phyloP scores from a whole-genome alignment of 805 yeast genomes.

The Myxozyma geophila region DNA sequence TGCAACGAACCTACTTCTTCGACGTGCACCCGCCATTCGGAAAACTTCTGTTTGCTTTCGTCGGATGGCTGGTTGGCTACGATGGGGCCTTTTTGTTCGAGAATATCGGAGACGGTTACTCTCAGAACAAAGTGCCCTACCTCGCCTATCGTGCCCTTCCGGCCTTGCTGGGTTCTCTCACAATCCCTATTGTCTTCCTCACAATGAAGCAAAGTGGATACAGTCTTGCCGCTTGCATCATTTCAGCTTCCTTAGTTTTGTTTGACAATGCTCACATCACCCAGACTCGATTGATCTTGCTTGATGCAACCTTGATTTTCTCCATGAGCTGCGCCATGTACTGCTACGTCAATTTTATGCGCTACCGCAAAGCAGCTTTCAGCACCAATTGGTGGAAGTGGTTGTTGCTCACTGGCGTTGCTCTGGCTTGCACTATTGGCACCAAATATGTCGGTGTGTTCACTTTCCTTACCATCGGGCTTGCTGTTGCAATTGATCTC shows the following conservation, averaged over 20 bases:
- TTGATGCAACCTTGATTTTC: slow-evolving; percentile 86
- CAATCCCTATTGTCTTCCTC: slow-evolving; percentile 80
- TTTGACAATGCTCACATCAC: slow-evolving; percentile 89
- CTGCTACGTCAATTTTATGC: slow-evolving; percentile 77
- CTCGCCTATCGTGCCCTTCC: slow-evolving; percentile 77
- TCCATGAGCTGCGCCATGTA: slow-evolving; percentile 82
- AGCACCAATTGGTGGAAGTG: slow-evolving; percentile 81
- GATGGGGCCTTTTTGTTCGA: slow-evolving; percentile 93
- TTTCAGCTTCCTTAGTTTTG: slow-evolving; percentile 75
- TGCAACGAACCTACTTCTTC: slow-evolving; percentile 89
- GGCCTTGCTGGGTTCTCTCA: slow-evolving; percentile 79
- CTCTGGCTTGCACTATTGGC: slow-evolving; percentile 88
- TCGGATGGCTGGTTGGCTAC: slow-evolving; percentile 87
- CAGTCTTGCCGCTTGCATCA: slow-evolving; percentile 74
- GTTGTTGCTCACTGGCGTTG: slow-evolving; percentile 81
- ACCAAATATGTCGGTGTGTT: slow-evolving; percentile 96
- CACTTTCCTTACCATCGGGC: slow-evolving; percentile 85
- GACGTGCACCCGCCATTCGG: slow-evolving; percentile 99
- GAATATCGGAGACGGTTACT: slow-evolving; percentile 81
- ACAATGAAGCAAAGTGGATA: slow-evolving; percentile 86
- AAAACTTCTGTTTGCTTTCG: slow-evolving; percentile 84
- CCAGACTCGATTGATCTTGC: slow-evolving; percentile 85
- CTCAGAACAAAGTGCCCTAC: slow-evolving; percentile 80
- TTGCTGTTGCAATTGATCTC: slow-evolving; percentile 81
- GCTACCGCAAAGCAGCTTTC: slow-evolving; percentile 70